These are phyloP conservation scores for Ophiostoma pallidulum DNA, from an alignment of 2,329 filamentous ascomycete species.

Conservation along the genomic window DNA sequence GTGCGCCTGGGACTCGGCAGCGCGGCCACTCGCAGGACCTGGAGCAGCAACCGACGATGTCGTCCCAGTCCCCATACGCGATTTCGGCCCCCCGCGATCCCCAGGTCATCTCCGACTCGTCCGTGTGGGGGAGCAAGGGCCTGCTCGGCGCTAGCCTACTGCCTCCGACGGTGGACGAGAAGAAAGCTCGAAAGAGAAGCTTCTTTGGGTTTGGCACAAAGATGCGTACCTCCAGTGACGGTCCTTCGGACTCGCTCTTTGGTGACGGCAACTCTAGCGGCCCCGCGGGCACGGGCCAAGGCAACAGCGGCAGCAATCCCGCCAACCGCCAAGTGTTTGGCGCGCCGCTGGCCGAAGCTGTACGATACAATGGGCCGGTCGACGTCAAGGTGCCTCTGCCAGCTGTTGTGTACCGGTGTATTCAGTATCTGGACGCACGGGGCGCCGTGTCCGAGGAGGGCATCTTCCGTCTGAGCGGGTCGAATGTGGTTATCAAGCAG, in stretches of 20 bases:
- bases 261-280: constrained; percentile 34
- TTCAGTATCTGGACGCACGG: constrained; percentile 82
- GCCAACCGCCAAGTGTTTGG: constrained; percentile 70
- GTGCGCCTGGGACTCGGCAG: constrained; percentile 8
- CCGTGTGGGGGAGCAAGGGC: constrained; percentile 57
- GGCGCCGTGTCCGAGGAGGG: constrained; percentile 80
- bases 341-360: constrained; percentile 74
- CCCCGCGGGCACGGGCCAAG: constrained; percentile 26
- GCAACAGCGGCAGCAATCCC: constrained; percentile 29
- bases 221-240: constrained; percentile 48
- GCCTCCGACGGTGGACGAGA: constrained; percentile 54
- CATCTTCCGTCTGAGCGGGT: constrained; percentile 95
- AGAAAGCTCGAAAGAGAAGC: constrained; percentile 70
- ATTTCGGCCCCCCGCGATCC: constrained; percentile 85
- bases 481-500: constrained; percentile 84
- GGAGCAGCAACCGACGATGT: constrained; percentile 27
- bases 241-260: constrained; percentile 43
- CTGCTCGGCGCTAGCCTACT: constrained; percentile 32
- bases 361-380: constrained; percentile 64
- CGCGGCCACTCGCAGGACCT: constrained; percentile 21
- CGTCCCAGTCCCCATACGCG: constrained; percentile 34
- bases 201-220: constrained; percentile 62
- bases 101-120: constrained; percentile 70
- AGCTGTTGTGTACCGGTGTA: constrained; percentile 88
- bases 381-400: constrained; percentile 70